A percentile compares a stretch with the other conserved stretches of the same genome.
These are phyloP conservation scores for Fusarium sp. DNA, from an alignment of 2,329 filamentous ascomycete genomes.

Conservation along the genomic window DNA sequence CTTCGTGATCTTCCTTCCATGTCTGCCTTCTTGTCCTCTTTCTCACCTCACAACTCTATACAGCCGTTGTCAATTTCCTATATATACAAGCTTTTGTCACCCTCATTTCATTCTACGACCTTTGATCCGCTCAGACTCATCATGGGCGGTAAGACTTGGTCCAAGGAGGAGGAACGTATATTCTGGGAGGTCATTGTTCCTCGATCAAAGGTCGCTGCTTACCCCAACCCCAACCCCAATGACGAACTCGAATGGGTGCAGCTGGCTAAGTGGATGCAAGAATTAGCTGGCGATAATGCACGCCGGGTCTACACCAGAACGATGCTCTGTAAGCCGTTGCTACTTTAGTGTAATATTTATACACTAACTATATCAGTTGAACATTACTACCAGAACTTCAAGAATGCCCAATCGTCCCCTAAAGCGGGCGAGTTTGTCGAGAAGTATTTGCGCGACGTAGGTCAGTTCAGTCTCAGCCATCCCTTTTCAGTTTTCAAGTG, in stretches of 20 bases:
- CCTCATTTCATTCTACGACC: not conserved
- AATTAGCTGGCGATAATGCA: constrained; percentile 50
- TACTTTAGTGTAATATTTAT: not conserved
- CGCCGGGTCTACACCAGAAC: constrained; percentile 56
- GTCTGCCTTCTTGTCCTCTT: constrained; percentile 15
- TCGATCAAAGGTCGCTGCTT: constrained; percentile 52
- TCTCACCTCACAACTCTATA: constrained; percentile 7
- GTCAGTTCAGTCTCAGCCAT: constrained; percentile 24
- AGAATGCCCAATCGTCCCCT: constrained; percentile 54
- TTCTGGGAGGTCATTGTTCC: constrained; percentile 61
- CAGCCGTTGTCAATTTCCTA: not conserved
- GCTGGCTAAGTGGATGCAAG: constrained; percentile 56
- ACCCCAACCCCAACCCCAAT: not conserved
- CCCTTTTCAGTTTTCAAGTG: not conserved
- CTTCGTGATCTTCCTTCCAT: not conserved
- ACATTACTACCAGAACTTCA: constrained; percentile 60
- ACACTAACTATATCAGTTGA: constrained; percentile 53
- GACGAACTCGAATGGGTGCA: constrained; percentile 50
- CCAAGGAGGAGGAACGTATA: constrained; percentile 59
- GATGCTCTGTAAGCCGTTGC: constrained; percentile 52
- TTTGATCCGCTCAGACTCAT: constrained; percentile 20
- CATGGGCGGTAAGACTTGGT: constrained; percentile 67
- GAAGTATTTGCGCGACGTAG: constrained; percentile 49
- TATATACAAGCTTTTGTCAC: constrained; percentile 14
- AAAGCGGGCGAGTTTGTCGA: constrained; percentile 52